Evolutionary conservation across 768 basidiomycete species (phyloP).

Genomic region (Mycena olivaceomarginata): DNA sequence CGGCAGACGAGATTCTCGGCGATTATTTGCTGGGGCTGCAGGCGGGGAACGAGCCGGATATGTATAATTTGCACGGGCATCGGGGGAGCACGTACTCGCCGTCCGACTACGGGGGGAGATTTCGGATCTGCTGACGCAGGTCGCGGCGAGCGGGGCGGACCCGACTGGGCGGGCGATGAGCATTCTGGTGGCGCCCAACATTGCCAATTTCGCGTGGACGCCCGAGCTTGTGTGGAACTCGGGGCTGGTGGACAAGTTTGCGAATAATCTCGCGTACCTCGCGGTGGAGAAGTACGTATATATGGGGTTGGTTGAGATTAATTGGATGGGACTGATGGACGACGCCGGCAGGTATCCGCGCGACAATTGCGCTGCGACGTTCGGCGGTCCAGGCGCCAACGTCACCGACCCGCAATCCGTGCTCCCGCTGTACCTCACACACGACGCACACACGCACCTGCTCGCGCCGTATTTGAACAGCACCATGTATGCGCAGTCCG

Average conservation of each 20-base stretch:
- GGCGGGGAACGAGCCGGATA: background rate
- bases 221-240: slow-evolving; percentile 56
- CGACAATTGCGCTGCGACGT: slow-evolving; percentile 57
- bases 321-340: no score
- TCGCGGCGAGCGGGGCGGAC: background rate
- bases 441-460: slow-evolving; percentile 58
- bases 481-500: slow-evolving; percentile 54
- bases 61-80: background rate
- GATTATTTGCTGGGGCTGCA: slow-evolving; percentile 16
- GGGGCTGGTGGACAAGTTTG: slow-evolving; percentile 54
- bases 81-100: background rate
- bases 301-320: no score
- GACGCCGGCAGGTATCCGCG: slow-evolving; percentile 49
- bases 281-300: slow-evolving; percentile 57
- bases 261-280: slow-evolving; percentile 56
- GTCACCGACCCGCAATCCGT: no score
- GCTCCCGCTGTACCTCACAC: slow-evolving; percentile 66
- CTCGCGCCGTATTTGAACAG: slow-evolving; percentile 60
- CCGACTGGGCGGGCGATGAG: slow-evolving; percentile 8
- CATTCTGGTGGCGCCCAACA: slow-evolving; percentile 66
- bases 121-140: background rate
- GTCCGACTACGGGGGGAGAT: slow-evolving; percentile 11
- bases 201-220: slow-evolving; percentile 59
- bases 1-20: slow-evolving; percentile 28
- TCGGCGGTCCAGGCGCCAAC: slow-evolving; percentile 38